Conservation (phyloP, 139 green algal species). For the Chlorella ohadii region DNA sequence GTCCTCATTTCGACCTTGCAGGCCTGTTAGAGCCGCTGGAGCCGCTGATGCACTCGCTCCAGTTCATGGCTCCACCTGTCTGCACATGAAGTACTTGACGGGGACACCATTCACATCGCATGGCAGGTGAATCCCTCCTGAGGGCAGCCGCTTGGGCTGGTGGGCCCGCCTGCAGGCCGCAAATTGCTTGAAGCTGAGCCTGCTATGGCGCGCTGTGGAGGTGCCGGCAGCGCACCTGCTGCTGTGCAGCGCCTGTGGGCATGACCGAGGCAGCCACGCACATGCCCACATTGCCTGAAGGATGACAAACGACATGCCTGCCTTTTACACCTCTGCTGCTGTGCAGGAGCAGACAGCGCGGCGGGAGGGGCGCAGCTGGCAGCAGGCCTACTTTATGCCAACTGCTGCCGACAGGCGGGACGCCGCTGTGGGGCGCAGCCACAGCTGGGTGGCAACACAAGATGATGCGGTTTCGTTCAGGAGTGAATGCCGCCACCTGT, state of each 20-base stretch:
- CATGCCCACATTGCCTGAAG: too few species aligned
- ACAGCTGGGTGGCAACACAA: too few species aligned
- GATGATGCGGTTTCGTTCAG: too few species aligned
- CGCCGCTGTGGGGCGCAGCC: too few species aligned
- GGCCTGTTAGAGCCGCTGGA: constrained; percentile 15
- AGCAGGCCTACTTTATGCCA: constrained; percentile 38
- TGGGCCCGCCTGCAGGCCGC: too few species aligned
- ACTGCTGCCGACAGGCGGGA: constrained; percentile 36
- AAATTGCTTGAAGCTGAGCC: too few species aligned
- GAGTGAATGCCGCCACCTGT: too few species aligned
- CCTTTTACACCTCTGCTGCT: neutral
- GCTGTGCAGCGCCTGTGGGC: too few species aligned
- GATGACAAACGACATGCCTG: too few species aligned
- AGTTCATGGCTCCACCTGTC: constrained; percentile 21
- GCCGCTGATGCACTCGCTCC: constrained; percentile 26
- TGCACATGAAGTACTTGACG: constrained; percentile 47
- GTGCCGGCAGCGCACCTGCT: too few species aligned
- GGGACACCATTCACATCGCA: constrained; percentile 36
- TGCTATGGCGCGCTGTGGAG: too few species aligned
- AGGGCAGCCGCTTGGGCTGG: neutral
- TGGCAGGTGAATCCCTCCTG: constrained; percentile 10
- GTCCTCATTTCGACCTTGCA: neutral
- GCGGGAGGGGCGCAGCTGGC: constrained; percentile 33
- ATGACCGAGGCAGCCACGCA: too few species aligned
- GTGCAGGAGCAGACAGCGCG: constrained; percentile 3